Percentiles rank a stretch among this genome's conserved stretches.
Evolutionary conservation across 2,329 filamentous ascomycete species (phyloP).

Genomic region (Pseudocercospora fuligena): DNA sequence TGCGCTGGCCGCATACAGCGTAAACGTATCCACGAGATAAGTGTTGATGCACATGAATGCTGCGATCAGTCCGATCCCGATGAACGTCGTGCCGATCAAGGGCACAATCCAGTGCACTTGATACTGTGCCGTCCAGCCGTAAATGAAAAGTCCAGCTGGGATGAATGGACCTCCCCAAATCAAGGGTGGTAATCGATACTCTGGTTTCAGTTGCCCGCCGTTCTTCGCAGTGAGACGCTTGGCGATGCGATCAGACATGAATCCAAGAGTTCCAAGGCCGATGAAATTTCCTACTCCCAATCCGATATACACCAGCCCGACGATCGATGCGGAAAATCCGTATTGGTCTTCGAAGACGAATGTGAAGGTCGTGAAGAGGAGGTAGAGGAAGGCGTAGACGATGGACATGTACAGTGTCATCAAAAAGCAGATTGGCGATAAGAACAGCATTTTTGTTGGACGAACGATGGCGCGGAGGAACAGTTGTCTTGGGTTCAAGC

Average conservation of each 20-base stretch:
- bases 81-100: slow-evolving; percentile 34
- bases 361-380: slow-evolving; percentile 35
- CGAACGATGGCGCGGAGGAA: slow-evolving; percentile 55
- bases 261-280: slow-evolving; percentile 22
- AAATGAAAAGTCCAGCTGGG: slow-evolving; percentile 30
- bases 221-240: slow-evolving; percentile 19
- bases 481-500: slow-evolving; percentile 45
- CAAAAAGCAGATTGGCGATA: slow-evolving; percentile 33
- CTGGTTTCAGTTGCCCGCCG: slow-evolving; percentile 22
- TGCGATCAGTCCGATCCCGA: slow-evolving; percentile 36
- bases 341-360: slow-evolving; percentile 32
- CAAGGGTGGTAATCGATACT: slow-evolving; percentile 29
- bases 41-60: slow-evolving; percentile 46
- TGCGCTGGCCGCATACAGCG: slow-evolving; percentile 64
- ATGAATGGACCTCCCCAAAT: slow-evolving; percentile 28
- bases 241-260: slow-evolving; percentile 24
- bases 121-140: slow-evolving; percentile 32
- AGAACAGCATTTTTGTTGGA: slow-evolving; percentile 50
- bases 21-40: slow-evolving; percentile 69
- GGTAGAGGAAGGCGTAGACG: slow-evolving; percentile 37
- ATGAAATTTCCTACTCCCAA: slow-evolving; percentile 31
- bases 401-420: slow-evolving; percentile 35
- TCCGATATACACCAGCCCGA: slow-evolving; percentile 33
- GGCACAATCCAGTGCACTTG: slow-evolving; percentile 32
- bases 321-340: slow-evolving; percentile 28